Base-by-base conservation (phyloP, 805 yeast genomes). In the Hanseniaspora nectarophila region DNA sequence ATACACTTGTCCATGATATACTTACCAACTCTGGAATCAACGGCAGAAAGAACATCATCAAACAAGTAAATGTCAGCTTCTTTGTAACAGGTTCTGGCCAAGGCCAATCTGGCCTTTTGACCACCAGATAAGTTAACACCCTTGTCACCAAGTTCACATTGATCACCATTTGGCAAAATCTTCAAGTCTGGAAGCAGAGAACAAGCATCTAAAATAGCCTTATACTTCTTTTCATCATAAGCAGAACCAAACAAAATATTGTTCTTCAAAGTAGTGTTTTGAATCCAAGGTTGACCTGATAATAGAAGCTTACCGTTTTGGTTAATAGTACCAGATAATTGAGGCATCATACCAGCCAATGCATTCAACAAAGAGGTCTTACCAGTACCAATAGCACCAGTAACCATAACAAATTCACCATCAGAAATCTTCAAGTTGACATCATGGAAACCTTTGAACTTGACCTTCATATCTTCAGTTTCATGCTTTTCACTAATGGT, bases 81-180 rank as follows among this genome's bases (percentile, higher is more conserved):
- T 3, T 80, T 74, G 59, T 82, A 82, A 2, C 81, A 82, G 0
- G 88, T 80, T 61, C 89, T 71, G 6, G 89, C 89, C 54, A 82
- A 67, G 57, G 76, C 73, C 50, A 82, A 71, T 60, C 90, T 71
- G 0, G 88, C 87, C 67, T 83, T 82, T 60, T 82, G 90, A 40
- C 90, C 90, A 45, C 90, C 90, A 18, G 86, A 80, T 24, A 82
- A 67, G 0, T 87, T 81, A 54, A 82, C 77, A 57, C 90, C 90
- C 60, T 82, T 71, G 62, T 82, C 89, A 51, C 90, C 90, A 56
- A 82, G 80, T 61, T 80, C 81, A 0, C 88, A 81, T 34, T 66
- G 57, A 58, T 83, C 88, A 28, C 87, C 87, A 48, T 77, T 84
- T 12, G 82, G 77, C 44, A 82, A 66, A 51, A 73, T 72, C 4